A percentile compares a stretch with the other conserved stretches of the same genome.
These are phyloP conservation scores for Vigna trinervia DNA, from an alignment of 306 rosid genomes.

Conservation along the genomic window DNA sequence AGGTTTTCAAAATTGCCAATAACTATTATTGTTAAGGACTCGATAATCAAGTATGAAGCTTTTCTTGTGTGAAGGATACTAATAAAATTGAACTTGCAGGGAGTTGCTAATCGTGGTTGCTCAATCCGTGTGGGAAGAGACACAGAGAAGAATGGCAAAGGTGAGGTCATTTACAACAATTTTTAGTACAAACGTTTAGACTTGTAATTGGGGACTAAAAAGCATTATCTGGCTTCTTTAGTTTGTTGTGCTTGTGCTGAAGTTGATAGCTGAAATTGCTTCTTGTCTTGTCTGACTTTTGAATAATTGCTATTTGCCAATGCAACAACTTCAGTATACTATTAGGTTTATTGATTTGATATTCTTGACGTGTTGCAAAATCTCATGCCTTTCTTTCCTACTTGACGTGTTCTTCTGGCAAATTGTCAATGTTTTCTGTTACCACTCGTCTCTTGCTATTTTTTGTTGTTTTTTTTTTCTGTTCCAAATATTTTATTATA, in stretches of 20 bases:
- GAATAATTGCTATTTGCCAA: slow-evolving; percentile 4
- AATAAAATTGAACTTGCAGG: slow-evolving; percentile 63
- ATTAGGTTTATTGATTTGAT: not conserved
- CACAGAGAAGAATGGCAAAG: slow-evolving; percentile 91
- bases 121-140: slow-evolving; percentile 99
- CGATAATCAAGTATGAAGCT: not conserved
- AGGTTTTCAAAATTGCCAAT: slow-evolving; percentile 40
- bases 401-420: not conserved
- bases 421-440: not conserved
- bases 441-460: not conserved
- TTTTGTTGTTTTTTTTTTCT: not conserved
- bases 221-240: not conserved
- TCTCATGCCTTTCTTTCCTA: not conserved
- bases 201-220: not conserved
- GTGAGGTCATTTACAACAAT: slow-evolving; percentile 47
- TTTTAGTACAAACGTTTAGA: not conserved
- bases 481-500: slow-evolving; percentile 2
- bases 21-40: slow-evolving; percentile 29
- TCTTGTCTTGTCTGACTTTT: not conserved
- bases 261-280: not conserved
- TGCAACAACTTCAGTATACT: too few relatives aligned
- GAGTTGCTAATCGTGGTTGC: slow-evolving; percentile 99
- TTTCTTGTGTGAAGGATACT: slow-evolving; percentile 29
- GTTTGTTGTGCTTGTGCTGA: slow-evolving; percentile 21
- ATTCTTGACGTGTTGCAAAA: not conserved